These are phyloP conservation scores for Pseudohyphozyma bogoriensis DNA, from an alignment of 768 basidiomycete species.

Conservation along the genomic window DNA sequence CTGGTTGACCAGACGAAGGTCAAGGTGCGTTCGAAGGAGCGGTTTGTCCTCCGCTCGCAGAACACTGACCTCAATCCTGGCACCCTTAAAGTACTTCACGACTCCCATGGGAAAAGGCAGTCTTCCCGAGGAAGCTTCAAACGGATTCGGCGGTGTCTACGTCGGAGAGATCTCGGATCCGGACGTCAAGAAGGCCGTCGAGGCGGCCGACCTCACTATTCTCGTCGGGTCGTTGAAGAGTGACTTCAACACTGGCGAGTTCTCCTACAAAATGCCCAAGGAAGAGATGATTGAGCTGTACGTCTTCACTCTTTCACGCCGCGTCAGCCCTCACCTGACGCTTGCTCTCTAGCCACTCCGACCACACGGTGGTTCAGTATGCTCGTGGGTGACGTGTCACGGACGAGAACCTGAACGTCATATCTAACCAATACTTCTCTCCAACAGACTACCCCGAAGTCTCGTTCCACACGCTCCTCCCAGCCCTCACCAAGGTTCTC, in stretches of 20 bases:
- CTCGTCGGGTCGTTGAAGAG: constrained; percentile 46
- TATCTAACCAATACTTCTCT: no score
- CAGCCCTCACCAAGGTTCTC: constrained; percentile 27
- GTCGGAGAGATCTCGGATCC: constrained; percentile 60
- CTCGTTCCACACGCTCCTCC: constrained; percentile 36
- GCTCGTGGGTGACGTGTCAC: constrained; percentile 1
- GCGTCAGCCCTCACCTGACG: constrained; percentile 41
- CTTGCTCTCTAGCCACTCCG: constrained; percentile 65
- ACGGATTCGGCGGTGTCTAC: constrained; percentile 66
- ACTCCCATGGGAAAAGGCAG: constrained; percentile 55
- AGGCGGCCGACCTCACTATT: constrained; percentile 62
- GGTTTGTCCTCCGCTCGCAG: no score
- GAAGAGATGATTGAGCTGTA: constrained; percentile 28
- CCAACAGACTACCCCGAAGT: constrained; percentile 26
- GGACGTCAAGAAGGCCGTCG: constrained; percentile 58
- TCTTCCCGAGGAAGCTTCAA: constrained; percentile 56
- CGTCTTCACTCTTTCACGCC: constrained; percentile 8
- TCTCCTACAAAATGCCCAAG: constrained; percentile 43
- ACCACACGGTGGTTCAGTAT: constrained; percentile 42
- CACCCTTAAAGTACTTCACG: constrained; percentile 21
- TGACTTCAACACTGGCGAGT: constrained; percentile 84
- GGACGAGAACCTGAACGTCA: no score
- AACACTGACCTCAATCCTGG: constrained; percentile 46
- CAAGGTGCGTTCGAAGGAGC: constrained; percentile 54
- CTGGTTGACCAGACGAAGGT: constrained; percentile 57